Evolutionary conservation across 371 early-diverging fungal genomes (phyloP).

Genomic region (Zopfochytrium polystomum): DNA sequence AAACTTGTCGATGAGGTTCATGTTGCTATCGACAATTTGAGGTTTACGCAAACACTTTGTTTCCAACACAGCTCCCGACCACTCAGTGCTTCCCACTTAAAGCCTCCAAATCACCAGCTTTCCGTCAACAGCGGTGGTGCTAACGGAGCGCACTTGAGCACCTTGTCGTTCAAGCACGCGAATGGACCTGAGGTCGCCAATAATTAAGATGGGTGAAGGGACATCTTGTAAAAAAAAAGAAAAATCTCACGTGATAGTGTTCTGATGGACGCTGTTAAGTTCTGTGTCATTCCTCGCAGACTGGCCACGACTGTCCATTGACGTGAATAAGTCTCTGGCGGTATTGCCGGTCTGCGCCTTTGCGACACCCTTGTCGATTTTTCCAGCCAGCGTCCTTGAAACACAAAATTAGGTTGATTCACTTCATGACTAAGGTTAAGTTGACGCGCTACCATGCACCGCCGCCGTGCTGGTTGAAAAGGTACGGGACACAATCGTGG

Average conservation of each 20-base stretch:
- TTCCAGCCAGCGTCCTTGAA: slow-evolving; percentile 63
- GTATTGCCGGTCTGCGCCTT: slow-evolving; percentile 58
- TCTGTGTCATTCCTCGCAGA: slow-evolving; percentile 57
- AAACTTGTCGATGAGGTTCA: neutral
- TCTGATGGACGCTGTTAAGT: slow-evolving; percentile 84
- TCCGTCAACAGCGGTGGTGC: slow-evolving; percentile 88
- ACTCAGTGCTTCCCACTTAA: neutral
- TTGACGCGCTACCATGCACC: no score
- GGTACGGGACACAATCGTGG: slow-evolving; percentile 87
- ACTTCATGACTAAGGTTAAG: no score
- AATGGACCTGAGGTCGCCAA: slow-evolving; percentile 45
- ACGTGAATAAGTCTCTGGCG: slow-evolving; percentile 85
- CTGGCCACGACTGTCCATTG: slow-evolving; percentile 89
- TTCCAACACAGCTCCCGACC: neutral
- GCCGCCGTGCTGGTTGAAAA: slow-evolving; percentile 46
- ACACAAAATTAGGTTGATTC: neutral
- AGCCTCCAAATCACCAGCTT: slow-evolving; percentile 82
- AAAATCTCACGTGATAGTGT: slow-evolving; percentile 82
- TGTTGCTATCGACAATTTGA: neutral
- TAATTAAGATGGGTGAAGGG: slow-evolving; percentile 8
- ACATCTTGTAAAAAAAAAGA: slow-evolving; percentile 16
- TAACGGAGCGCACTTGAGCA: slow-evolving; percentile 65
- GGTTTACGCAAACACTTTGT: neutral
- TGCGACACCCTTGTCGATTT: slow-evolving; percentile 66
- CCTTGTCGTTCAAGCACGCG: slow-evolving; percentile 59